These are phyloP conservation scores for Neonothopanus nambi DNA, from an alignment of 1,284 basidiomycete species.

Conservation along the genomic window DNA sequence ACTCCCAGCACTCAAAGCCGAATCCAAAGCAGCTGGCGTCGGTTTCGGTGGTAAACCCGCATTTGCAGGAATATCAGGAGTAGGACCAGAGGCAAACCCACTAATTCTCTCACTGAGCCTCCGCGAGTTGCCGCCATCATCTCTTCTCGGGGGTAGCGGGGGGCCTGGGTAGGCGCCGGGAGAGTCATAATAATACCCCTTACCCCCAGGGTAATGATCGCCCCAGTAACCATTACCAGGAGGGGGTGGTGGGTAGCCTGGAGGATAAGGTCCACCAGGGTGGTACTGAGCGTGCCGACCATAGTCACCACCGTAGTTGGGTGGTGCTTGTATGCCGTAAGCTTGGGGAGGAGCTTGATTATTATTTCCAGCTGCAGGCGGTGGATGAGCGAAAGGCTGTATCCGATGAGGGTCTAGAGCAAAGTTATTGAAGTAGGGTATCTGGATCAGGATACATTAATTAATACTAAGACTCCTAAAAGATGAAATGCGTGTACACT, in stretches of 20 bases:
- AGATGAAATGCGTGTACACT: conserved; percentile 20
- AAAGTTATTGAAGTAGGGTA: conserved; percentile 91
- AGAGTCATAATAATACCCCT: conserved; percentile 35
- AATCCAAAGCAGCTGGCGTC: conserved; percentile 54
- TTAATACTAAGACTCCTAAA: conserved; percentile 17
- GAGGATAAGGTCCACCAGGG: conserved; percentile 18
- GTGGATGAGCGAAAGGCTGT: conserved; percentile 81
- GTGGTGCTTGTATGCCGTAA: conserved; percentile 71
- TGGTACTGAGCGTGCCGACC: conserved; percentile 40
- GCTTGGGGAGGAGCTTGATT: conserved; percentile 73
- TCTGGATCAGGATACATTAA: conserved; percentile 42
- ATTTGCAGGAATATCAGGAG: conserved; percentile 56
- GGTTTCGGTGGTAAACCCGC: conserved; percentile 80
- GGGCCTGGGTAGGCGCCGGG: conserved; percentile 12
- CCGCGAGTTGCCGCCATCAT: conserved; percentile 55
- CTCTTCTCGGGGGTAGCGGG: conserved; percentile 46
- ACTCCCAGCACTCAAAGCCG: conserved; percentile 48
- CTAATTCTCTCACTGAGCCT: conserved; percentile 77
- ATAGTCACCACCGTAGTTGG: conserved; percentile 46
- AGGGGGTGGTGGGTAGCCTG: conserved; percentile 31
- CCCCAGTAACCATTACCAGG: conserved; percentile 15
- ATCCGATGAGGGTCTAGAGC: conserved; percentile 91
- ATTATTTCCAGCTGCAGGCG: conserved; percentile 58
- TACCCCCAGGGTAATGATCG: conserved; percentile 39
- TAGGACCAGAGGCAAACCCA: conserved; percentile 49